These are phyloP conservation scores for Cymbopogon flexuosus DNA, from an alignment of 202 grass and related monocot species.

Conservation along the genomic window DNA sequence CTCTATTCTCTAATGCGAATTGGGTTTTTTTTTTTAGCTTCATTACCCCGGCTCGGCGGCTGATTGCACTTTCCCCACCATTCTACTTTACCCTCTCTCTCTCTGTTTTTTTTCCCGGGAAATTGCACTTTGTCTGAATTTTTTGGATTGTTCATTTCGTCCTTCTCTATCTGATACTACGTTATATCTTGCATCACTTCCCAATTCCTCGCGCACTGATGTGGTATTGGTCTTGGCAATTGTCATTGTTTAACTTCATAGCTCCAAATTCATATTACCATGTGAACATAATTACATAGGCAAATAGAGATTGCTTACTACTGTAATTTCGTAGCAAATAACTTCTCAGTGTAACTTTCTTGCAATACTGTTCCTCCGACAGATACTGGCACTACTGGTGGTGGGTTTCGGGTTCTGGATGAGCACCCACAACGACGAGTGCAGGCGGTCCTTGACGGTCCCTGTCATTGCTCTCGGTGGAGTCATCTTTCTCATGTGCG, in stretches of 20 bases:
- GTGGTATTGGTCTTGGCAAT: not conserved
- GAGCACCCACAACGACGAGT: constrained; percentile 84
- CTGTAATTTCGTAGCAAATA: not conserved
- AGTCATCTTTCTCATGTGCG: constrained; percentile 83
- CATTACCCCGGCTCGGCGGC: not conserved
- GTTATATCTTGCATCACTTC: not conserved
- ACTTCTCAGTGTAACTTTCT: constrained; percentile 10
- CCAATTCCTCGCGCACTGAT: not conserved
- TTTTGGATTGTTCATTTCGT: not conserved
- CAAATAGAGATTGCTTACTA: not conserved
- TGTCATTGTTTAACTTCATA: not conserved
- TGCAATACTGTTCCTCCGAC: constrained; percentile 18
- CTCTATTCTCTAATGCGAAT: not conserved
- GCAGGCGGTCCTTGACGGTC: constrained; percentile 67
- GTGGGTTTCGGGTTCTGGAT: constrained; percentile 90
- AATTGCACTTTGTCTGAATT: not conserved
- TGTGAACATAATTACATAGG: not conserved
- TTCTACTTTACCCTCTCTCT: not conserved
- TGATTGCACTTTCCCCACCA: not conserved
- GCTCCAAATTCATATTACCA: not conserved
- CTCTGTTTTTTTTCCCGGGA: not conserved
- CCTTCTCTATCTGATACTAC: no score
- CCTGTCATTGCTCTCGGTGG: constrained; percentile 81
- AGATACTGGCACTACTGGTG: constrained; percentile 80
- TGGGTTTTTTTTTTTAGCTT: not conserved